These are phyloP conservation scores for Rhodamnia rubescens DNA, from an alignment of 345 rosid genomes.

Conservation along the genomic window DNA sequence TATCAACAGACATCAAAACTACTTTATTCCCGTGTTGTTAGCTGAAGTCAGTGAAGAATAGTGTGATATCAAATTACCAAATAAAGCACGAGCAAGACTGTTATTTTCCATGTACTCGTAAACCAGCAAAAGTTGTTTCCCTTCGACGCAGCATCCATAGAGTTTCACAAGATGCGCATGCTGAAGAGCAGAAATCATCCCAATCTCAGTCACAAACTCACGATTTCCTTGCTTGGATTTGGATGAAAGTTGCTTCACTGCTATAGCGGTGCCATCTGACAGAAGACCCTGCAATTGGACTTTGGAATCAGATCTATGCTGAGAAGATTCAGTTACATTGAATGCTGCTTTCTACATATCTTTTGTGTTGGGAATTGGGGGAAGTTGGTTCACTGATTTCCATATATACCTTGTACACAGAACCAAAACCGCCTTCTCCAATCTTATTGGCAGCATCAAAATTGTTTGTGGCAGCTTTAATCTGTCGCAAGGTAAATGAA, in stretches of 20 bases:
- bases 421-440: slow-evolving; percentile 5
- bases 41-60: not conserved
- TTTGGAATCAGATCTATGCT: not conserved
- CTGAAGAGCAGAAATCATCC: slow-evolving; percentile 7
- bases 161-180: slow-evolving; percentile 7
- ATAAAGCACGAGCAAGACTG: slow-evolving; percentile 2
- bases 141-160: slow-evolving; percentile 1
- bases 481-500: slow-evolving; percentile 1
- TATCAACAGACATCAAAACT: not conserved
- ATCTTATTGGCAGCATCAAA: not conserved
- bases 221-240: slow-evolving; percentile 7
- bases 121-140: not conserved
- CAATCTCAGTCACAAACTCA: slow-evolving; percentile 7
- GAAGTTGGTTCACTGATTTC: not conserved
- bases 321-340: not conserved
- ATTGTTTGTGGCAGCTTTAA: slow-evolving; percentile 5
- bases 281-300: not conserved
- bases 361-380: not conserved
- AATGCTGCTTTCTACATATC: not conserved
- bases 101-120: slow-evolving; percentile 7
- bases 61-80: not conserved
- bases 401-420: not conserved
- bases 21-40: not conserved
- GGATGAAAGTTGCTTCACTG: not conserved
- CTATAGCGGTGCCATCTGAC: not conserved